phyloP scores from a whole-genome alignment of 345 rosid genomes.

The Geranium brycei region DNA sequence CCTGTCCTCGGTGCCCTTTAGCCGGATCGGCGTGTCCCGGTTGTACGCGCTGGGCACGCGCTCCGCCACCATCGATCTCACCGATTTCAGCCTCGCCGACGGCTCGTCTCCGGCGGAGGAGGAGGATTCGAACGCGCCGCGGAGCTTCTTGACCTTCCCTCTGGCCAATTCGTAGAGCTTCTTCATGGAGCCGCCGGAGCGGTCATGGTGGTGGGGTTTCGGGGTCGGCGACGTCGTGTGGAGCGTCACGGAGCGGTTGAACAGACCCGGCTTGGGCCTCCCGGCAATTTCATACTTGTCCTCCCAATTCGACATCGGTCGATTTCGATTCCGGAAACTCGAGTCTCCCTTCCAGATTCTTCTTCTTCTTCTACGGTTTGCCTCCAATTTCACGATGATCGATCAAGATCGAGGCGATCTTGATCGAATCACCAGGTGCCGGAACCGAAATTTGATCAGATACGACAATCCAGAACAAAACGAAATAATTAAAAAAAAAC shows the following conservation, averaged over 20 bases:
- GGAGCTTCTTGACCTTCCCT: constrained; percentile 17
- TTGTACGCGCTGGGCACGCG: neutral
- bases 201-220: constrained; percentile 3
- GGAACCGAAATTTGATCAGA: too few relatives aligned
- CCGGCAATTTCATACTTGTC: constrained; percentile 2
- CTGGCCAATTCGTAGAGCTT: constrained; percentile 21
- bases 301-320: constrained; percentile 6
- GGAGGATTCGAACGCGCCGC: constrained; percentile 10
- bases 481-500: too few relatives aligned
- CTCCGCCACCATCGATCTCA: neutral
- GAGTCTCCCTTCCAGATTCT: too few relatives aligned
- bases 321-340: too few relatives aligned
- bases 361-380: too few relatives aligned
- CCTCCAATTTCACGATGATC: too few relatives aligned
- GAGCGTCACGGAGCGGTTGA: constrained; percentile 16
- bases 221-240: neutral
- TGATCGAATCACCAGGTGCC: too few relatives aligned
- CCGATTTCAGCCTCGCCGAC: neutral
- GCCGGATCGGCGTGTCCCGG: neutral
- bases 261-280: constrained; percentile 8
- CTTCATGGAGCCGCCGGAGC: constrained; percentile 27
- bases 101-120: neutral
- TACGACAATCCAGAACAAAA: too few relatives aligned
- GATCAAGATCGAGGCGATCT: too few relatives aligned
- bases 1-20: constrained; percentile 1